Conservation (phyloP, 495 filamentous ascomycete species). For the Aspergillus conjunctus region DNA sequence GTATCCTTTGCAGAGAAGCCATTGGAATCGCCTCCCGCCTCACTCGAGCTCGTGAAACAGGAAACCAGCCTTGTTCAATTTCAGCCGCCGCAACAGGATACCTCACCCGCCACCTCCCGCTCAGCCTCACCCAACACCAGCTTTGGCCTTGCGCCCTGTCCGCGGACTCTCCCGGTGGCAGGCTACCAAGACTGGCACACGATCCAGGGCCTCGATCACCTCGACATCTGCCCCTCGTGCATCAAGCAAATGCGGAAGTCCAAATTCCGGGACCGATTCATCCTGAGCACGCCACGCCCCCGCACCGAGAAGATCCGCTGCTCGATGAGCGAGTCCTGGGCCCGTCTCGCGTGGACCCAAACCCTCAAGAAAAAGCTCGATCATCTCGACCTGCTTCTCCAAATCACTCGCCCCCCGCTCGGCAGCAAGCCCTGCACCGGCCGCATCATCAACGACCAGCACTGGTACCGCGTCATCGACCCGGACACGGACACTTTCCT, state of each 20-base stretch:
- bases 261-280: constrained; percentile 54
- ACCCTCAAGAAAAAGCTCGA: constrained; percentile 57
- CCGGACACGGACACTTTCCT: constrained; percentile 51
- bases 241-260: constrained; percentile 57
- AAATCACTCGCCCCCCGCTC: constrained; percentile 49
- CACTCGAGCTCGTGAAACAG: constrained; percentile 9
- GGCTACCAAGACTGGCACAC: constrained; percentile 68
- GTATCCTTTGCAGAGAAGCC: constrained; percentile 31
- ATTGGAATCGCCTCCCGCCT: constrained; percentile 15
- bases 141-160: constrained; percentile 54
- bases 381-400: constrained; percentile 57
- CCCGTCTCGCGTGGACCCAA: constrained; percentile 66
- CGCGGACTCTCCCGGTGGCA: constrained; percentile 48
- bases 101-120: constrained; percentile 16
- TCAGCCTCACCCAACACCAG: constrained; percentile 26
- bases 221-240: constrained; percentile 69
- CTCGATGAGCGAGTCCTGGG: constrained; percentile 64
- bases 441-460: constrained; percentile 43
- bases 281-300: constrained; percentile 45
- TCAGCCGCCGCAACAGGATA: constrained; percentile 11
- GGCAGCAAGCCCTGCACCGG: constrained; percentile 54
- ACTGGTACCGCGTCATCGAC: constrained; percentile 65
- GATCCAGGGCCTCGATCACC: constrained; percentile 53
- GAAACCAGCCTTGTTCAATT: constrained; percentile 13
- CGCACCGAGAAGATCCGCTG: constrained; percentile 50